Conservation (phyloP, 2,329 filamentous ascomycete species). For the Penicillium sp. region DNA sequence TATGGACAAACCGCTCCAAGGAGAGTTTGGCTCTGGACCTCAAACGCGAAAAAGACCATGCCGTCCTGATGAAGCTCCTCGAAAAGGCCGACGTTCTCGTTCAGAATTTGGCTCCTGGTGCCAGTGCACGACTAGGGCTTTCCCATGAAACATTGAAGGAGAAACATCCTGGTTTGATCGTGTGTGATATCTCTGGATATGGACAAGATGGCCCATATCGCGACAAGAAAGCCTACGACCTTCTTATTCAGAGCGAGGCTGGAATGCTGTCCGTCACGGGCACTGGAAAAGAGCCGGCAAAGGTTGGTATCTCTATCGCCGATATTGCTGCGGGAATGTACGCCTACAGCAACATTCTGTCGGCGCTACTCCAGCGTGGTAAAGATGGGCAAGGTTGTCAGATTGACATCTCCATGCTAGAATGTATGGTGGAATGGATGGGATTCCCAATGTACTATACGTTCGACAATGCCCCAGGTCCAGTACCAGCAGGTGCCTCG, state of each 20-base stretch:
- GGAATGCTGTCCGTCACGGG: constrained; percentile 55
- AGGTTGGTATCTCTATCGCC: constrained; percentile 57
- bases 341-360: constrained; percentile 54
- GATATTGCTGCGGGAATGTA: constrained; percentile 57
- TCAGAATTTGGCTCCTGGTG: constrained; percentile 56
- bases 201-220: constrained; percentile 53
- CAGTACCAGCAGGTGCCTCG: constrained; percentile 51
- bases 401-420: constrained; percentile 60
- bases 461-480: constrained; percentile 47
- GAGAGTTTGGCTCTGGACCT: constrained; percentile 55
- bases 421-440: constrained; percentile 62
- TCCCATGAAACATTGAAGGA: constrained; percentile 47
- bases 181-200: constrained; percentile 57
- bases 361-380: constrained; percentile 50
- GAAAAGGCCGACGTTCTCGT: constrained; percentile 53
- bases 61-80: constrained; percentile 47
- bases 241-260: constrained; percentile 57
- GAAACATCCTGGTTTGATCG: constrained; percentile 50
- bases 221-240: constrained; percentile 57
- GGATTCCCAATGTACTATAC: constrained; percentile 57
- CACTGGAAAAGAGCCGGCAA: constrained; percentile 45
- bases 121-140: constrained; percentile 49
- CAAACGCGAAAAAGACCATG: constrained; percentile 46
- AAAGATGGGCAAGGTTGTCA: constrained; percentile 52
- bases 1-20: constrained; percentile 58